Base-by-base conservation (phyloP, 2,329 filamentous ascomycete species). In the Xylaria sp. region DNA sequence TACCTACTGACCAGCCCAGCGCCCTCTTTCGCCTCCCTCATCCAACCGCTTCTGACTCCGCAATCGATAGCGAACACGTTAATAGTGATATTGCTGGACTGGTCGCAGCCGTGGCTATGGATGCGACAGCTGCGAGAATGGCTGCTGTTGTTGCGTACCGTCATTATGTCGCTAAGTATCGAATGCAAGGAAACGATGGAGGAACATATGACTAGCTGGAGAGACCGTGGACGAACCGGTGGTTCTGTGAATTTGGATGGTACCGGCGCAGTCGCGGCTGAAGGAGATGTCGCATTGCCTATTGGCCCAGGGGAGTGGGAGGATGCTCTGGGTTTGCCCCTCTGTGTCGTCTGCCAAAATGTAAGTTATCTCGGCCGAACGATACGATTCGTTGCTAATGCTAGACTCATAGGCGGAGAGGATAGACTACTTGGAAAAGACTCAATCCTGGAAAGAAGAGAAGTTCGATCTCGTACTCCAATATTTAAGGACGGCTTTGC, bases 381-480 rank as follows among this genome's bases (percentile, higher is more conserved):
- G 21, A n/a, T 7, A 19, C 7, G 7, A 19, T 41, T 1, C 5
- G 6, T 19, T 52, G 41, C 66, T 70, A 41, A 69, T 53, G 2
- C 34, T 7, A 17, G 16, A 17, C 24, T 34, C 16, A 18, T 62
- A 91, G 87, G 84, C 91, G 13, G 91, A 96, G 73, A 92, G 90
- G 71, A 96, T 97, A 71, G 92, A 97, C 68, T 83, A 85, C 38
- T 74, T 99, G 53, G 94, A 97, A 74, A 91, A 90, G 71, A 92
- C 91, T 46, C 87, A 92, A 54, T 86, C 89, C 13, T 99, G 93
- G 92, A 93, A 92, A 73, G 94, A 99, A 72, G 91, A 95, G 62
- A 89, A 96, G 65, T 99, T 99, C 67, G 94, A 99, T 71, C 92
- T 94, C 62, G 90, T 99, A 40, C 81, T 97, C 54, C 94, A 99